Evolutionary conservation across 2,329 filamentous ascomycete genomes (phyloP).

Genomic region (Alternaria brassicae): DNA sequence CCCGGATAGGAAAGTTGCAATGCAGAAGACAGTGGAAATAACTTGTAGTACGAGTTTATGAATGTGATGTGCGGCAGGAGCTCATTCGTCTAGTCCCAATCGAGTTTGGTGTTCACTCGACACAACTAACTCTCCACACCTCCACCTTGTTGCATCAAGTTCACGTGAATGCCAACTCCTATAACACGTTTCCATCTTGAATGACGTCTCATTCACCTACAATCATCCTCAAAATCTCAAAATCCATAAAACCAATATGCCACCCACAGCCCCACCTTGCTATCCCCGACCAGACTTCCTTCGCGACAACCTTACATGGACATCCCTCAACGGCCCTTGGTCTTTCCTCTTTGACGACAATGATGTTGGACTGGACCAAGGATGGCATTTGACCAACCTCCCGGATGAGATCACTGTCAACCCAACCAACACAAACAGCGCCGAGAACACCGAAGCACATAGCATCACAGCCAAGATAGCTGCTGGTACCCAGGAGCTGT

Average conservation of each 20-base stretch:
- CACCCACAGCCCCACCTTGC: slow-evolving; percentile 15
- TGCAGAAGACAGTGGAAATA: not conserved
- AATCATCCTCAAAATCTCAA: not conserved
- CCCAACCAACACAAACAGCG: slow-evolving; percentile 25
- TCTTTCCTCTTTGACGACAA: slow-evolving; percentile 70
- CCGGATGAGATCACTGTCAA: slow-evolving; percentile 51
- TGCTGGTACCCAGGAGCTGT: slow-evolving; percentile 57
- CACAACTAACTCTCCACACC: slow-evolving; percentile 18
- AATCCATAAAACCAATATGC: not conserved
- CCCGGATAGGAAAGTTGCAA: no score
- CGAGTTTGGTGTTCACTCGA: not conserved
- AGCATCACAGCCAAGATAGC: slow-evolving; percentile 58
- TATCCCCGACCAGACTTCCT: slow-evolving; percentile 73
- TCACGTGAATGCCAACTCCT: slow-evolving; percentile 19
- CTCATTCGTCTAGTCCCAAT: slow-evolving; percentile 3
- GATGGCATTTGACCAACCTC: slow-evolving; percentile 63
- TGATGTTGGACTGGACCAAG: slow-evolving; percentile 61
- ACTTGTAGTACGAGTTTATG: not conserved
- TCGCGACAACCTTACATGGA: slow-evolving; percentile 64
- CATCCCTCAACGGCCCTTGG: slow-evolving; percentile 69
- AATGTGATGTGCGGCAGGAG: not conserved
- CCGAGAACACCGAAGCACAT: slow-evolving; percentile 38
- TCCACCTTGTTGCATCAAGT: slow-evolving; percentile 11
- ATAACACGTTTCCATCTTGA: not conserved
- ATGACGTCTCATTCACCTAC: not conserved